Conservation (phyloP, 164 flowering plant genomes). For the Sedum album region DNA sequence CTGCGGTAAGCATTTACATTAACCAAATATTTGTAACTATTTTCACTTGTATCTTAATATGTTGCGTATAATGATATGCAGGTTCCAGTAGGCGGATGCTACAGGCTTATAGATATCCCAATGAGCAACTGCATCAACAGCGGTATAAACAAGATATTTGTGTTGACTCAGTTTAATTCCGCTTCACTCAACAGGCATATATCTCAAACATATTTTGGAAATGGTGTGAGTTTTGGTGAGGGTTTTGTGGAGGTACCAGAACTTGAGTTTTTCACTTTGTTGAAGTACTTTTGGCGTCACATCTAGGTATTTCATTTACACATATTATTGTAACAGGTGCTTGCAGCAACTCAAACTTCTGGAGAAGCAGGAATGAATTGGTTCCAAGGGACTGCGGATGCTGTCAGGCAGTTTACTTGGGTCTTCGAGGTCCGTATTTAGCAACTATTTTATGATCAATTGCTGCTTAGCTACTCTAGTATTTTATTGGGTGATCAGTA, state of each 20-base stretch:
- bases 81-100: conserved; percentile 97
- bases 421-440: conserved; percentile 58
- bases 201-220: conserved; percentile 72
- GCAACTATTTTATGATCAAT: not conserved
- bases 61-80: conserved; percentile 20
- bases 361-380: conserved; percentile 85
- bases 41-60: not conserved
- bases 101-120: conserved; percentile 88
- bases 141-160: conserved; percentile 78
- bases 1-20: conserved; percentile 52
- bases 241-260: conserved; percentile 84
- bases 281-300: not conserved
- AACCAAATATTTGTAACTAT: not conserved
- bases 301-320: too few species aligned
- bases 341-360: conserved; percentile 91
- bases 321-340: conserved; percentile 34
- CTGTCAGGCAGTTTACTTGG: conserved; percentile 77
- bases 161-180: conserved; percentile 89
- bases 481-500: not conserved
- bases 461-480: too few species aligned
- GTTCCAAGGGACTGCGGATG: conserved; percentile 94
- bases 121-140: conserved; percentile 98
- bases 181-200: conserved; percentile 83
- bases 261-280: too few species aligned
- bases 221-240: conserved; percentile 79